phyloP scores from a whole-genome alignment of 2,329 filamentous ascomycete genomes.

The Catunica adiposa region DNA sequence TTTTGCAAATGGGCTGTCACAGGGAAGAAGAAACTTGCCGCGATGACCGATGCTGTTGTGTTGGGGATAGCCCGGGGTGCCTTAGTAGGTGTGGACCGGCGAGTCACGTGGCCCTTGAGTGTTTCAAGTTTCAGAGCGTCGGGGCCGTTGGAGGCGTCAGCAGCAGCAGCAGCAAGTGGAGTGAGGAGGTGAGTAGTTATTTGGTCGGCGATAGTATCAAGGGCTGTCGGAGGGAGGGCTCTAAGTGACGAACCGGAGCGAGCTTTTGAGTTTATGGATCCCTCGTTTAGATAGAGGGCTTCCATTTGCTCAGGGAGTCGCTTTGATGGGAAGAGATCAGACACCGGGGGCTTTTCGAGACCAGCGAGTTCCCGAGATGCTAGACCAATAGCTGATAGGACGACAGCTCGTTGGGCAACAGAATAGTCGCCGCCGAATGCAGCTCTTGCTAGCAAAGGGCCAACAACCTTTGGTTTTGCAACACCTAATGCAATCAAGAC shows the following conservation, averaged over 20 bases:
- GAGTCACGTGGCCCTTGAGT: conserved; percentile 39
- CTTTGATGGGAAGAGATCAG: conserved; percentile 60
- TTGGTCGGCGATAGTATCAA: conserved; percentile 50
- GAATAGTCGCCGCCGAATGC: conserved; percentile 92
- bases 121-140: conserved; percentile 76
- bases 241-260: conserved; percentile 26
- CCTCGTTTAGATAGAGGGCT: conserved; percentile 41
- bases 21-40: conserved; percentile 69
- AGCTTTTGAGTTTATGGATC: conserved; percentile 14
- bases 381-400: conserved; percentile 69
- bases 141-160: conserved; percentile 64
- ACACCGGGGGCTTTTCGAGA: conserved; percentile 38
- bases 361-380: conserved; percentile 74
- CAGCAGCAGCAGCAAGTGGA: conserved; percentile 66
- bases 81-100: conserved; percentile 32
- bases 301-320: conserved; percentile 59
- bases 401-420: conserved; percentile 61
- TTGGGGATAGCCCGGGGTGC: conserved; percentile 49
- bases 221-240: conserved; percentile 37
- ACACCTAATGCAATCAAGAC: conserved; percentile 69
- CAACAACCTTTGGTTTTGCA: conserved; percentile 60
- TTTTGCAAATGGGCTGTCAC: conserved; percentile 66
- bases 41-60: conserved; percentile 59
- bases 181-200: conserved; percentile 60
- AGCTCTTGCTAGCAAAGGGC: conserved; percentile 64